Evolutionary conservation across 371 early-diverging fungal genomes (phyloP).

Genomic region (Apophysomyces trapeziformis): DNA sequence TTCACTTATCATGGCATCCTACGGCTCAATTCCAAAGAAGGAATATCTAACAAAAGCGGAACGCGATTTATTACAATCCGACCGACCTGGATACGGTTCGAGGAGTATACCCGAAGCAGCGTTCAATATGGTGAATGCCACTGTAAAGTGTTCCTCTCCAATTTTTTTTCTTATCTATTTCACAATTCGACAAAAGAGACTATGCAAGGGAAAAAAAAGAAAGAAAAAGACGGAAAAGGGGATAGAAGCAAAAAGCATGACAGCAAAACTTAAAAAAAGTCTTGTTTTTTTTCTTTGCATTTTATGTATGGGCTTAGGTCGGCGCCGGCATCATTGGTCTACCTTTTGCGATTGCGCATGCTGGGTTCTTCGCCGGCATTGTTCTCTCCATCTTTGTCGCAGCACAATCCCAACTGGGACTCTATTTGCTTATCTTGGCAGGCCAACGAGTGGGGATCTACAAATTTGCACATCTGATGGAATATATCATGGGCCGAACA

Average conservation of each 20-base stretch:
- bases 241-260: too few species aligned
- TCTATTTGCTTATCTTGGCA: slow-evolving; percentile 48
- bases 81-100: slow-evolving; percentile 34
- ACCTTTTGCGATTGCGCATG: slow-evolving; percentile 47
- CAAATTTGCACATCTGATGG: slow-evolving; percentile 47
- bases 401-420: slow-evolving; percentile 39
- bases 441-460: slow-evolving; percentile 45
- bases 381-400: slow-evolving; percentile 44
- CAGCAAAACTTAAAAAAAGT: too few species aligned
- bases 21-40: slow-evolving; percentile 5
- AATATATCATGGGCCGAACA: slow-evolving; percentile 42
- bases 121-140: slow-evolving; percentile 54
- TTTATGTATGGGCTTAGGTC: slow-evolving; percentile 14
- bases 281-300: background rate
- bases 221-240: too few species aligned
- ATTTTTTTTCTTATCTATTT: too few species aligned
- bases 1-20: background rate
- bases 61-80: slow-evolving; percentile 29
- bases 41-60: slow-evolving; percentile 14
- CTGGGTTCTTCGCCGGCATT: slow-evolving; percentile 53
- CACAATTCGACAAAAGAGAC: too few species aligned
- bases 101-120: slow-evolving; percentile 29
- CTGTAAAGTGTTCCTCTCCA: slow-evolving; percentile 17
- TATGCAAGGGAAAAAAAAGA: too few species aligned
- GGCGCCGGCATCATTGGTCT: slow-evolving; percentile 57